Evolutionary conservation across 805 yeast genomes (phyloP).

Genomic region (Torulaspora microellipsoides): DNA sequence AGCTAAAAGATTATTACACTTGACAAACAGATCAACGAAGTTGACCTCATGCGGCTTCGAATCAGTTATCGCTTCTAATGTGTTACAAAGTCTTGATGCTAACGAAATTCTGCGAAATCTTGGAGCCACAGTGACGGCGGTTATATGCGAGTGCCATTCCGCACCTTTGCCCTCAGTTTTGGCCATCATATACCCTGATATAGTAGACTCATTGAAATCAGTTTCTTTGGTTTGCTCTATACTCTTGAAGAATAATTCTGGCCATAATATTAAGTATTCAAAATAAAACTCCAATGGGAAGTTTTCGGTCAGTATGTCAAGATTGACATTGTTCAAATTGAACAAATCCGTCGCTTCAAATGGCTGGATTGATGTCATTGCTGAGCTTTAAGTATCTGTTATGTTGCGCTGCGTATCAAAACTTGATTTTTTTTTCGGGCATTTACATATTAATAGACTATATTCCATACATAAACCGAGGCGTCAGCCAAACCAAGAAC

Average conservation of each 20-base stretch:
- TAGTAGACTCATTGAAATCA: constrained; percentile 11
- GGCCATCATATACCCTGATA: constrained; percentile 86
- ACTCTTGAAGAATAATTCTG: constrained; percentile 80
- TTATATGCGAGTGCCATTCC: constrained; percentile 95
- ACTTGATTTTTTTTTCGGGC: too few relatives aligned
- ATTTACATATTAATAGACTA: not conserved
- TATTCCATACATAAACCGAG: constrained; percentile 7
- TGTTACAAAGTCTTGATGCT: constrained; percentile 72
- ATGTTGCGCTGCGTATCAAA: too few relatives aligned
- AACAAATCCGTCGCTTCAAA: constrained; percentile 84
- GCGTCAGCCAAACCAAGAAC: constrained; percentile 20
- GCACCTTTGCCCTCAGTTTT: constrained; percentile 82
- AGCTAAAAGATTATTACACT: constrained; percentile 78
- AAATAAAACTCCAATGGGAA: constrained; percentile 79
- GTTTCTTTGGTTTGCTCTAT: constrained; percentile 41
- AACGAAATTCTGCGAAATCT: constrained; percentile 80
- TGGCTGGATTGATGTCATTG: constrained; percentile 85
- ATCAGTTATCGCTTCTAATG: constrained; percentile 69
- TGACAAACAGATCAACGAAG: constrained; percentile 87
- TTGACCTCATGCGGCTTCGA: constrained; percentile 74
- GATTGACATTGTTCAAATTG: constrained; percentile 64
- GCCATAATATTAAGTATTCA: constrained; percentile 83
- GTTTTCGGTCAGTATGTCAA: constrained; percentile 90
- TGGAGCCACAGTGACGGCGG: constrained; percentile 88
- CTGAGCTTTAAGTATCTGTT: not conserved